A percentile compares a stretch with the other conserved stretches of the same genome.
Conservation (phyloP, 2,329 filamentous ascomycete genomes). For the Penicillium occitanis region DNA sequence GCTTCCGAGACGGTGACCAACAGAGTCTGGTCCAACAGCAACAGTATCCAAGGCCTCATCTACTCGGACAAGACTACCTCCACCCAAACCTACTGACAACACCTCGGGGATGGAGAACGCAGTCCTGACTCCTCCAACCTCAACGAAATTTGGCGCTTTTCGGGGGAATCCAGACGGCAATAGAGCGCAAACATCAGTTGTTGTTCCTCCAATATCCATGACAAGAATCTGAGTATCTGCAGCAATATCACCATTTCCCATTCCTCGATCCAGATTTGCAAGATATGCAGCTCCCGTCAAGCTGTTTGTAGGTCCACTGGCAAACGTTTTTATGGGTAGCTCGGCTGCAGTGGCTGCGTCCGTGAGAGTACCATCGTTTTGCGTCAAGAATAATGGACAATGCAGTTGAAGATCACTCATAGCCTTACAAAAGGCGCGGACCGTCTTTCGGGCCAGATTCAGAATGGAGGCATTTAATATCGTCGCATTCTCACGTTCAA, state of each 20-base stretch:
- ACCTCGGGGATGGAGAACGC: constrained; percentile 62
- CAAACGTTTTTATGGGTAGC: constrained; percentile 62
- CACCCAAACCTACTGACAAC: constrained; percentile 57
- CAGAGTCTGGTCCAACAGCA: constrained; percentile 61
- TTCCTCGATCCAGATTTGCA: constrained; percentile 29
- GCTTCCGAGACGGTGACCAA: constrained; percentile 57
- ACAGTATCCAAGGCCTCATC: constrained; percentile 37
- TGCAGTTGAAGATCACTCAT: constrained; percentile 51
- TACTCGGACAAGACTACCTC: constrained; percentile 49
- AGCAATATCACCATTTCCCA: constrained; percentile 22
- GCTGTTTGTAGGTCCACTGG: constrained; percentile 63
- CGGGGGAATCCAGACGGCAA: constrained; percentile 63
- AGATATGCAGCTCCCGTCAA: constrained; percentile 65
- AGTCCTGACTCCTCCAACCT: constrained; percentile 62
- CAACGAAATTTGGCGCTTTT: constrained; percentile 62
- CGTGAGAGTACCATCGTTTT: constrained; percentile 64
- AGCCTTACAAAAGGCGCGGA: constrained; percentile 56
- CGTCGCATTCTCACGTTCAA: constrained; percentile 64
- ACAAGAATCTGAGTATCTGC: constrained; percentile 51
- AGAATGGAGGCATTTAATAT: constrained; percentile 65
- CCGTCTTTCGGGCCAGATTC: constrained; percentile 57
- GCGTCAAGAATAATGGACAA: constrained; percentile 61
- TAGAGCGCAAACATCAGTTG: constrained; percentile 63
- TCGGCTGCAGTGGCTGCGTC: constrained; percentile 55
- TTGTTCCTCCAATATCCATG: constrained; percentile 64